phyloP scores from a whole-genome alignment of 768 basidiomycete species.

The Suillus brevipes region DNA sequence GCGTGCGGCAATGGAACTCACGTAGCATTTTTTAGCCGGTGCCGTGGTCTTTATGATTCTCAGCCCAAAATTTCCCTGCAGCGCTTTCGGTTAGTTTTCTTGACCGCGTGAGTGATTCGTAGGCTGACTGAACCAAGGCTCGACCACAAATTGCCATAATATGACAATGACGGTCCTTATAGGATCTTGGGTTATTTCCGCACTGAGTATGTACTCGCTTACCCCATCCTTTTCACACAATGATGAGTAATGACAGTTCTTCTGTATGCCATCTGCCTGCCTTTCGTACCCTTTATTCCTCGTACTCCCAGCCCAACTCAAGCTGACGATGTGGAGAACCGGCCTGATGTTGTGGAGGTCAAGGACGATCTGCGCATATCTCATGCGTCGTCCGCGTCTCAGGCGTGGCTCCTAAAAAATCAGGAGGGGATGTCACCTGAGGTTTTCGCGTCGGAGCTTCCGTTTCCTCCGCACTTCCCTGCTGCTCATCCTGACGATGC shows the following conservation, averaged over 20 bases:
- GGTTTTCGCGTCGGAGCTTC: slow-evolving; percentile 2
- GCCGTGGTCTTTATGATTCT: slow-evolving; percentile 33
- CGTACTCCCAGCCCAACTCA: slow-evolving; percentile 15
- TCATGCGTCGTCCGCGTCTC: slow-evolving; percentile 8
- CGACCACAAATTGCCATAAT: slow-evolving; percentile 31
- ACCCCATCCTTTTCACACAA: background rate
- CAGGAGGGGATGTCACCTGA: slow-evolving; percentile 14
- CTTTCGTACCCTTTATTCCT: slow-evolving; percentile 6
- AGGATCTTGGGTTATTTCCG: slow-evolving; percentile 35
- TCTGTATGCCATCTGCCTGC: slow-evolving; percentile 10
- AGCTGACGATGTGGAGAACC: slow-evolving; percentile 17
- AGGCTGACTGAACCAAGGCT: slow-evolving; percentile 19
- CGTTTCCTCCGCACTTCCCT: background rate
- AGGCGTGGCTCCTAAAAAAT: slow-evolving; percentile 12
- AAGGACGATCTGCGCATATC: slow-evolving; percentile 6
- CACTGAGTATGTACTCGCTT: slow-evolving; percentile 33
- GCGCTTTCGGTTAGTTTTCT: slow-evolving; percentile 31
- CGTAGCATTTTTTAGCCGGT: slow-evolving; percentile 17
- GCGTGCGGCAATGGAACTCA: slow-evolving; percentile 1
- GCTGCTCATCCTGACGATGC: slow-evolving; percentile 1
- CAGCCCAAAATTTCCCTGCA: slow-evolving; percentile 36
- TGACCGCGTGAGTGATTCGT: background rate
- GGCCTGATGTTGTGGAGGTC: background rate
- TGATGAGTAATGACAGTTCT: slow-evolving; percentile 9
- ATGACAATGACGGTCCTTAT: slow-evolving; percentile 30